These are phyloP conservation scores for Mycena galericulata DNA, from an alignment of 768 basidiomycete genomes.

Conservation along the genomic window DNA sequence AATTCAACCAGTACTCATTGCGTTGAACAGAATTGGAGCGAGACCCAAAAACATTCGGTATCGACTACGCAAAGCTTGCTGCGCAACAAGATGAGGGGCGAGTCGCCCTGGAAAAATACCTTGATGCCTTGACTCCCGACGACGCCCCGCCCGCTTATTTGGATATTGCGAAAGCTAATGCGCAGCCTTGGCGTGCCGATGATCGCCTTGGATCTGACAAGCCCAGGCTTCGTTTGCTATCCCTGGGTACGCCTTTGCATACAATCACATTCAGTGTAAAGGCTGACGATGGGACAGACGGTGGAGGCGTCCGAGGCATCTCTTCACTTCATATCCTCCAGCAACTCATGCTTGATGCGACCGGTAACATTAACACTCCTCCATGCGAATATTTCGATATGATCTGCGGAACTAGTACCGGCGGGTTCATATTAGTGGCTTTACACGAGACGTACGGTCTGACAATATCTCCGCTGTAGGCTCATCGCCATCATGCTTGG, in stretches of 20 bases:
- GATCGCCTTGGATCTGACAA: neutral
- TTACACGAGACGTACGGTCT: no score
- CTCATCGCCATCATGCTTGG: constrained; percentile 54
- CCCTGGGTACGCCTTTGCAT: no score
- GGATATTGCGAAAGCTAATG: no score
- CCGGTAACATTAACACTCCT: constrained; percentile 38
- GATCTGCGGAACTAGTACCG: constrained; percentile 50
- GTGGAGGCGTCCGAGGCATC: constrained; percentile 51
- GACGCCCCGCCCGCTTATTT: no score
- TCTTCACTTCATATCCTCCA: constrained; percentile 47
- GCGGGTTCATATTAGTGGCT: constrained; percentile 50
- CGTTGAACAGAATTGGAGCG: no score
- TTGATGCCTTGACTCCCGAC: no score
- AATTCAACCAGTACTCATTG: no score
- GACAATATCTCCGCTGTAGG: constrained; percentile 24
- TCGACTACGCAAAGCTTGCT: no score
- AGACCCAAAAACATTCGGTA: no score
- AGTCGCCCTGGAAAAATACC: no score
- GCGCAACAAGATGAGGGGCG: no score
- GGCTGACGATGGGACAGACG: constrained; percentile 37
- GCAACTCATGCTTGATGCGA: constrained; percentile 46
- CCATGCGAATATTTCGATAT: constrained; percentile 51
- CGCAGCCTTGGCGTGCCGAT: constrained; percentile 37
- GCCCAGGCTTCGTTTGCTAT: neutral
- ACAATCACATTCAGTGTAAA: neutral